Evolutionary conservation across 805 yeast species (phyloP).

Genomic region (Candida tallmaniae): DNA sequence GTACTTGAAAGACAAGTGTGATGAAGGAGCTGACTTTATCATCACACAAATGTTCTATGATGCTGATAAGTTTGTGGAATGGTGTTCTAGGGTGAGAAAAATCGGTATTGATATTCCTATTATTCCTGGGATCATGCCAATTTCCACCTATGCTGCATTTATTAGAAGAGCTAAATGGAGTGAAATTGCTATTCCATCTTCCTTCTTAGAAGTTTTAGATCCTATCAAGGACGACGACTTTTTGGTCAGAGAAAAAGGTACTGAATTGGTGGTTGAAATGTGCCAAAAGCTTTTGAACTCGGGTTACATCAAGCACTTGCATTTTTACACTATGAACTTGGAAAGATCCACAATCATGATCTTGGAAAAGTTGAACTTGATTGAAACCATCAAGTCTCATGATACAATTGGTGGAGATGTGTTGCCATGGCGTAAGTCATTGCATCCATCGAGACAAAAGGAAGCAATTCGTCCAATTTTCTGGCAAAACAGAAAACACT

Average conservation of each 20-base stretch:
- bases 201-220: conserved; percentile 64
- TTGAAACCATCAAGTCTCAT: conserved; percentile 39
- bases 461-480: conserved; percentile 91
- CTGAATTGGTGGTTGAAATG: conserved; percentile 78
- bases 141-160: conserved; percentile 90
- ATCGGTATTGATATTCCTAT: conserved; percentile 80
- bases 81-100: conserved; percentile 72
- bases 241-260: conserved; percentile 79
- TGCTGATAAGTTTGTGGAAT: conserved; percentile 72
- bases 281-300: conserved; percentile 68
- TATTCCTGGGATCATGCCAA: conserved; percentile 98
- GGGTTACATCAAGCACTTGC: conserved; percentile 78
- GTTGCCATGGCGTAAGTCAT: conserved; percentile 89
- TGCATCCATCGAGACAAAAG: conserved; percentile 71
- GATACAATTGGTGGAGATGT: conserved; percentile 37
- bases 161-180: conserved; percentile 95
- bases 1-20: conserved; percentile 81
- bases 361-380: conserved; percentile 64
- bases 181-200: conserved; percentile 71
- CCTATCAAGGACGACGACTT: conserved; percentile 89
- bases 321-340: conserved; percentile 95
- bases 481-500: conserved; percentile 91
- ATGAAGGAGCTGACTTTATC: conserved; percentile 90
- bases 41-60: conserved; percentile 98
- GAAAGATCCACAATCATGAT: conserved; percentile 89